phyloP scores from a whole-genome alignment of 2,329 filamentous ascomycete species.

The Teratosphaeria zuluensis region DNA sequence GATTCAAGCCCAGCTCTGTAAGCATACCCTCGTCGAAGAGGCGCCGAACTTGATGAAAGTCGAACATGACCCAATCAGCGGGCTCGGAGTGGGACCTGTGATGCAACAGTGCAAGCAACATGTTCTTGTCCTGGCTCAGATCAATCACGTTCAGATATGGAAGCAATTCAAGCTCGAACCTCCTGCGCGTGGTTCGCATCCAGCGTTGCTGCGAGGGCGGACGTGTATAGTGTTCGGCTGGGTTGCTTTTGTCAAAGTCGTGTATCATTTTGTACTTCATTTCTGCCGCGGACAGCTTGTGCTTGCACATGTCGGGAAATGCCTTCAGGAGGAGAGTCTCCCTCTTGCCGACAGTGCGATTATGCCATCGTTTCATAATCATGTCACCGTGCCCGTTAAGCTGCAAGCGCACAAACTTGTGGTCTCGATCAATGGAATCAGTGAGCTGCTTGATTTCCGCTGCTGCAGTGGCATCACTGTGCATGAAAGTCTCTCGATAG shows the following conservation, averaged over 20 bases:
- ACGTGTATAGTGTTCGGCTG: neutral
- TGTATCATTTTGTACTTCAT: neutral
- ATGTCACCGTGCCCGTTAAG: conserved; percentile 4
- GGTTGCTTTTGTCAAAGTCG: neutral
- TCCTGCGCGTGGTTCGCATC: neutral
- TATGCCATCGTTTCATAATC: conserved; percentile 6
- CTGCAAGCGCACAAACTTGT: neutral
- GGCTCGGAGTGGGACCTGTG: conserved; percentile 5
- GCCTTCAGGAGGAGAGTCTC: conserved; percentile 2
- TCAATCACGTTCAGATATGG: conserved; percentile 8
- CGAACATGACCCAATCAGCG: conserved; percentile 7
- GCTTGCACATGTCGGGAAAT: conserved; percentile 6
- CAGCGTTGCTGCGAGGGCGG: neutral
- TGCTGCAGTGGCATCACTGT: neutral
- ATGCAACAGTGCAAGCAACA: conserved; percentile 9
- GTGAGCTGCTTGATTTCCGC: neutral
- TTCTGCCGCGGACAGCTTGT: neutral
- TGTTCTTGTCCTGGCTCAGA: conserved; percentile 3
- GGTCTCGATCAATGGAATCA: neutral
- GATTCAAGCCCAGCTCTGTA: conserved; percentile 1
- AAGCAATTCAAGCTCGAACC: conserved; percentile 1
- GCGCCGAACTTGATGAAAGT: conserved; percentile 3
- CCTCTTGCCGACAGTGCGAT: conserved; percentile 5
- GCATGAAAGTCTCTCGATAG: neutral
- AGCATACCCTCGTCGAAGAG: neutral